A percentile compares a stretch with the other conserved stretches of the same genome.
These are phyloP conservation scores for Noccaea bulbosa DNA, from an alignment of 345 rosid species.

Conservation along the genomic window DNA sequence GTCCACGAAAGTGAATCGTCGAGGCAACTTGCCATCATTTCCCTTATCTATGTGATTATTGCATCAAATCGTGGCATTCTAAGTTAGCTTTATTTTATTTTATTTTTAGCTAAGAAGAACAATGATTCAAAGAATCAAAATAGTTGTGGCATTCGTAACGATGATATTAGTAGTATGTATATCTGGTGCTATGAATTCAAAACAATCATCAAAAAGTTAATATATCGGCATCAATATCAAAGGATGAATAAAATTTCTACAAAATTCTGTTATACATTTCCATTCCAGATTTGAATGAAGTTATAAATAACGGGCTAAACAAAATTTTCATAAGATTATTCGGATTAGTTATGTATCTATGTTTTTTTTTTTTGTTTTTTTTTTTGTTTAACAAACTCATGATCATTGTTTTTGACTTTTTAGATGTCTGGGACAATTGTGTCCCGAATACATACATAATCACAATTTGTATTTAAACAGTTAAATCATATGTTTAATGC, in stretches of 20 bases:
- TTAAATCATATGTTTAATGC: constrained; percentile 8
- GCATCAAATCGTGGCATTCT: constrained; percentile 32
- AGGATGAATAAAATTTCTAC: not conserved
- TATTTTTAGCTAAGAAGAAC: not conserved
- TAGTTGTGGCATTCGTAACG: not conserved
- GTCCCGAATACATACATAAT: not conserved
- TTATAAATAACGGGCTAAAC: not conserved
- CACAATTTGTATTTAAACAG: not conserved
- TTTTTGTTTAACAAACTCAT: not conserved
- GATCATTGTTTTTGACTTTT: constrained; percentile 7
- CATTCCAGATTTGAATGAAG: too few species aligned
- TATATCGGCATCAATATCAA: not conserved
- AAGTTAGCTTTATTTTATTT: constrained; percentile 5
- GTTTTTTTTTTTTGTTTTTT: not conserved
- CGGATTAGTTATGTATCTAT: not conserved
- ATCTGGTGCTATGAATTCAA: constrained; percentile 7
- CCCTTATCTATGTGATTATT: constrained; percentile 33
- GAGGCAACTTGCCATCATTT: constrained; percentile 45
- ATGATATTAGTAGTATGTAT: constrained; percentile 12
- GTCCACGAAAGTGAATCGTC: constrained; percentile 37
- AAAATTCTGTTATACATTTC: not conserved
- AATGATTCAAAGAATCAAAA: not conserved
- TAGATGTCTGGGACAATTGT: not conserved
- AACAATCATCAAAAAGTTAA: constrained; percentile 4
- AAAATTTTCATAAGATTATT: too few species aligned